These are phyloP conservation scores for Cryphonectria naterciae DNA, from an alignment of 2,329 filamentous ascomycete species.

Conservation along the genomic window DNA sequence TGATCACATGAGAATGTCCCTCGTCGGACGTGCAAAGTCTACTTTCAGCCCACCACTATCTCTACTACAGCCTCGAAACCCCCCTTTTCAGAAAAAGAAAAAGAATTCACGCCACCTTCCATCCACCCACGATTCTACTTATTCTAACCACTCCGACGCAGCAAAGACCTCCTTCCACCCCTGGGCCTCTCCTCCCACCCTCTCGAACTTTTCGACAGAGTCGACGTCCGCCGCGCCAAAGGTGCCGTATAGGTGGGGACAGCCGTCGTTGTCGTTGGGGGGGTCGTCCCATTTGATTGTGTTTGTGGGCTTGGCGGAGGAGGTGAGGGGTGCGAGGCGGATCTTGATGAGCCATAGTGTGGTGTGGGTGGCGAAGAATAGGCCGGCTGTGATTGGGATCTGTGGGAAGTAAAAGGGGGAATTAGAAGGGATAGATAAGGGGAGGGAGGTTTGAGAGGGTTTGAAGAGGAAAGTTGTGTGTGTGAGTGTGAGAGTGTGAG, in stretches of 20 bases:
- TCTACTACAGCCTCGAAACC: too few species aligned
- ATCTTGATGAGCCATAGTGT: slow-evolving; percentile 59
- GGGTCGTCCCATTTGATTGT: slow-evolving; percentile 55
- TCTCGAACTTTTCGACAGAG: slow-evolving; percentile 50
- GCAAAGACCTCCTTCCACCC: slow-evolving; percentile 52
- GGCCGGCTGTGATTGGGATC: slow-evolving; percentile 49
- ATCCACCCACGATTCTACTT: background rate
- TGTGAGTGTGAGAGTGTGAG: too few species aligned
- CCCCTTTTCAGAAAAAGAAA: too few species aligned
- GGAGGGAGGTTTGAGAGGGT: too few species aligned
- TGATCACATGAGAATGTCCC: too few species aligned
- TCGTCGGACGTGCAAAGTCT: background rate
- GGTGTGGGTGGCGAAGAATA: slow-evolving; percentile 47
- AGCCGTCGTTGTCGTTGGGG: slow-evolving; percentile 46
- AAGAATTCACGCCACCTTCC: too few species aligned
- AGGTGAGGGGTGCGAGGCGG: slow-evolving; percentile 49
- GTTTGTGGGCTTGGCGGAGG: slow-evolving; percentile 36
- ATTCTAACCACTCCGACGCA: slow-evolving; percentile 47
- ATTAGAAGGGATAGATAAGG: background rate
- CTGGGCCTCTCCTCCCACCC: slow-evolving; percentile 40
- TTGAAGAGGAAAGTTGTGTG: too few species aligned
- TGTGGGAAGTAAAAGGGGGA: slow-evolving; percentile 31
- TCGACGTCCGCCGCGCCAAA: slow-evolving; percentile 58
- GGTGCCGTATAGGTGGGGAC: slow-evolving; percentile 63
- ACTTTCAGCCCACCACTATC: too few species aligned